Conservation (phyloP, 208 protist genomes). For the Giardia duodenalis region DNA sequence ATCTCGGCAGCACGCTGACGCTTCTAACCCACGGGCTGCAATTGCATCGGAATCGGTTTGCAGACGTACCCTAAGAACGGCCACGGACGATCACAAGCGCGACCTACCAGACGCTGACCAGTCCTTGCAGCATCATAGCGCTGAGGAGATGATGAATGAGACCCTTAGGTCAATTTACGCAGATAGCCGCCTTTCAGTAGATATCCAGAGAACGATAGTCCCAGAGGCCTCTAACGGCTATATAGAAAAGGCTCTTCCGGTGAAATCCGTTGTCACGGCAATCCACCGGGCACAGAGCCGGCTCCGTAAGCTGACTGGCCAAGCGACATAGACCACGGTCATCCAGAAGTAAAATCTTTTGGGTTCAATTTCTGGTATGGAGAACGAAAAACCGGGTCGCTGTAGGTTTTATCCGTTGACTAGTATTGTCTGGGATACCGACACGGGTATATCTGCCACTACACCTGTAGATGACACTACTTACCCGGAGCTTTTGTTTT, state of each 20-base stretch:
- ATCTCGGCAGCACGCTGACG: neutral
- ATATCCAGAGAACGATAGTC: neutral
- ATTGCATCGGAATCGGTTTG: neutral
- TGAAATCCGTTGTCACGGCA: neutral
- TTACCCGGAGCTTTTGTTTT: no score
- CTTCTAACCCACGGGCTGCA: neutral
- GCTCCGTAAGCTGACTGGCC: neutral
- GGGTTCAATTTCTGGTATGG: no score
- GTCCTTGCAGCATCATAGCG: neutral
- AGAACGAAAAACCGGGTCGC: no score
- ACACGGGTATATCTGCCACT: no score
- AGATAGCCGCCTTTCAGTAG: neutral
- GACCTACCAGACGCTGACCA: neutral
- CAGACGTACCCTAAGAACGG: no score
- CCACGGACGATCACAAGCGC: neutral
- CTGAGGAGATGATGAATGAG: neutral
- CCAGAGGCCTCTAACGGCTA: neutral
- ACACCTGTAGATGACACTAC: no score
- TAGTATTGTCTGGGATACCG: no score
- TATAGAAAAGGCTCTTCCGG: neutral
- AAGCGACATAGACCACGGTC: no score
- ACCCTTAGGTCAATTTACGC: neutral
- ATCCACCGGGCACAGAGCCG: neutral
- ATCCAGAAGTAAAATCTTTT: no score
- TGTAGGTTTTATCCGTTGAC: no score